Percentiles rank a stretch among this genome's conserved stretches.
Conservation (phyloP, 2,329 filamentous ascomycete genomes). For the Alternaria dauci region DNA sequence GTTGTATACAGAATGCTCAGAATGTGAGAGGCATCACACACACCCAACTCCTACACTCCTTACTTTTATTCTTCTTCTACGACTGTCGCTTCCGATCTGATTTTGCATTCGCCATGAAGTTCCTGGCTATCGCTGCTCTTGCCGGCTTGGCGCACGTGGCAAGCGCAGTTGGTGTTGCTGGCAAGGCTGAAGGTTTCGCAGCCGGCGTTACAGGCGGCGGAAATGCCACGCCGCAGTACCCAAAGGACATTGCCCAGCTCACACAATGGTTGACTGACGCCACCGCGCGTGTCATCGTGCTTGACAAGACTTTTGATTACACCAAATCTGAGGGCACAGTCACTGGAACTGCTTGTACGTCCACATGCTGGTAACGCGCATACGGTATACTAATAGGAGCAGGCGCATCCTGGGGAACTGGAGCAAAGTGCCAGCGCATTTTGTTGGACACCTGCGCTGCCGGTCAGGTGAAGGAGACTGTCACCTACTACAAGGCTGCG, state of each 20-base stretch:
- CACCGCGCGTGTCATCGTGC: not conserved
- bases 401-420: not conserved
- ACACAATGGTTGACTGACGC: not conserved
- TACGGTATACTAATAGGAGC: too few species aligned
- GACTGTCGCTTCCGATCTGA: too few species aligned
- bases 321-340: not conserved
- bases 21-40: too few species aligned
- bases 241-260: not conserved
- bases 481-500: conserved; percentile 34
- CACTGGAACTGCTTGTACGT: not conserved
- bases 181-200: not conserved
- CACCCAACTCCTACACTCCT: too few species aligned
- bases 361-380: rapidly evolving
- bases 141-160: not conserved
- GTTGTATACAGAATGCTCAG: too few species aligned
- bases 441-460: not conserved
- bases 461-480: not conserved
- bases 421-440: not conserved
- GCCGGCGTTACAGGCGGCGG: not conserved
- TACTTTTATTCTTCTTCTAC: too few species aligned
- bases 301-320: not conserved
- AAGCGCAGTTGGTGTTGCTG: not conserved
- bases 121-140: not conserved
- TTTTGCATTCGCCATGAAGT: not conserved
- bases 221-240: not conserved